Percentiles rank a stretch among this genome's conserved stretches.
phyloP scores from a whole-genome alignment of 164 flowering plant species.

The Berberis vulgaris region DNA sequence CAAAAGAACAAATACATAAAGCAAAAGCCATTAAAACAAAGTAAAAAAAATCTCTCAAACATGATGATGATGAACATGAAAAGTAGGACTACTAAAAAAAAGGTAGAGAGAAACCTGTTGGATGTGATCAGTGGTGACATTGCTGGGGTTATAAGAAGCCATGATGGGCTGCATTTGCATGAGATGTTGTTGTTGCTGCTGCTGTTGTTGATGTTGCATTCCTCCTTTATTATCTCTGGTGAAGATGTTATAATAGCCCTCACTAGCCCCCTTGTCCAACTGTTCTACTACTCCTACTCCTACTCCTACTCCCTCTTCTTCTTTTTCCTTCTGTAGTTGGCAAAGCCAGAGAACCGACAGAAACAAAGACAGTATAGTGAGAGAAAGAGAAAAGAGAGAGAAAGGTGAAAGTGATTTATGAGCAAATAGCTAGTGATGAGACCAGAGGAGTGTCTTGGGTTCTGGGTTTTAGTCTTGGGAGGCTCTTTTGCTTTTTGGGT shows the following conservation, averaged over 20 bases:
- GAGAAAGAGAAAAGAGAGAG: too few species aligned
- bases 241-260: too few species aligned
- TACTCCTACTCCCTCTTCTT: background rate
- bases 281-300: background rate
- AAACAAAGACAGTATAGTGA: background rate
- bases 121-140: too few species aligned
- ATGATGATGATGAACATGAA: background rate
- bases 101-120: background rate
- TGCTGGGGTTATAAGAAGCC: too few species aligned
- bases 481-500: background rate
- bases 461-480: background rate
- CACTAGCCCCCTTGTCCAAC: background rate
- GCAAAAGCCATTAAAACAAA: background rate
- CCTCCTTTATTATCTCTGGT: too few species aligned
- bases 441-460: background rate
- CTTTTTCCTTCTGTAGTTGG: background rate
- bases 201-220: too few species aligned
- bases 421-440: background rate
- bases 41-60: background rate
- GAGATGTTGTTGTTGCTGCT: too few species aligned
- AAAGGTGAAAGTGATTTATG: too few species aligned
- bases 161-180: too few species aligned
- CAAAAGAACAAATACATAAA: constrained; percentile 4
- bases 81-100: background rate
- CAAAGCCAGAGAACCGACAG: too few species aligned